Conservation (phyloP, 2,329 filamentous ascomycete genomes). For the Colletotrichum tamarilloi region DNA sequence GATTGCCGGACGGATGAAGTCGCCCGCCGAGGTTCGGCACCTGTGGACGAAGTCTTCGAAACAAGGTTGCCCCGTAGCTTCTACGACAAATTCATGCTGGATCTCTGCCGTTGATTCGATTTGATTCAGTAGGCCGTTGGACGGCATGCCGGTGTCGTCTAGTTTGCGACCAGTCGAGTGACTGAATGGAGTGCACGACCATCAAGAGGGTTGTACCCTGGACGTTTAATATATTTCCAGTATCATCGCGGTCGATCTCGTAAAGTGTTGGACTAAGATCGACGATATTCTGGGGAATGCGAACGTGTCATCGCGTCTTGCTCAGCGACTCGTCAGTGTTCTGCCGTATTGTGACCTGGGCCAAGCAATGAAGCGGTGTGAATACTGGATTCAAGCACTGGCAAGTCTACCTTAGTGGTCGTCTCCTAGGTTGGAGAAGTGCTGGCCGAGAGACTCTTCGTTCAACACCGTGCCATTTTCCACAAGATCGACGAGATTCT, state of each 20-base stretch:
- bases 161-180: background rate
- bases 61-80: background rate
- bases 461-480: conserved; percentile 47
- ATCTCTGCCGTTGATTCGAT: background rate
- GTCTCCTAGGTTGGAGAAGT: conserved; percentile 38
- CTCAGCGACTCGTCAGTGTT: background rate
- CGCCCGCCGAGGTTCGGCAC: background rate
- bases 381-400: background rate
- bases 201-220: background rate
- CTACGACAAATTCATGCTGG: background rate
- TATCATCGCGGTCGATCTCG: background rate
- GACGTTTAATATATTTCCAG: background rate
- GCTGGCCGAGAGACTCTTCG: conserved; percentile 46
- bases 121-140: background rate
- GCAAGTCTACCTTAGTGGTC: background rate
- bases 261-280: background rate
- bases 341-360: background rate
- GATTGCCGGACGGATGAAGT: background rate
- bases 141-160: background rate
- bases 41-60: background rate
- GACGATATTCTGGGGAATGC: background rate
- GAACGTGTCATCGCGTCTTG: background rate
- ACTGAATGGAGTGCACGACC: background rate
- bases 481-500: conserved; percentile 56
- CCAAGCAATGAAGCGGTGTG: background rate